Evolutionary conservation across 176 grass and related monocot species (phyloP), one percentile per base, ranked within the genome.

Genomic region (Phyllostachys edulis): DNA sequence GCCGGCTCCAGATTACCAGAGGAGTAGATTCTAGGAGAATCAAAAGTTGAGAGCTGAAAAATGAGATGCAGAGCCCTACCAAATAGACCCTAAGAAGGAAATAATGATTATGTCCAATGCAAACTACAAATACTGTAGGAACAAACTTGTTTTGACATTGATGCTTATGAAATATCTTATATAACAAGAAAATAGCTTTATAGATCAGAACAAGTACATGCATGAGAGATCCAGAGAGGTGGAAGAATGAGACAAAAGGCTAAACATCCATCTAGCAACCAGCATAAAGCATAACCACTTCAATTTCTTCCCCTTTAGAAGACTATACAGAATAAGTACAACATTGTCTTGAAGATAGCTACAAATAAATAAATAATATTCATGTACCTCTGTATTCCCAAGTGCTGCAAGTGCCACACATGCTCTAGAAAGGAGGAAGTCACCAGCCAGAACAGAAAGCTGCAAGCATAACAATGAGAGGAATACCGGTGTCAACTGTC

Each of bases 371-470:
- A 11, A 85, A 80, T 20, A 60, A 84, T 9, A 18, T 36, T 14
- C 11, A 84, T 71, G 23, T 92, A 97, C 94, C 91, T 94, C 96
- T 39, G 89, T 98, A 61, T 98, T 98, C 77, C 94, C 94, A 41
- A 98, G 87, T 67, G 93, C 91, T 62, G 96, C 96, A 67, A 98
- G 91, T 76, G 93, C 93, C 77, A 98, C 80, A 79, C 96, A 98
- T 83, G 96, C 96, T 85, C 91, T 95, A 70, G 96, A 96, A 50
- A 98, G 91, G 23, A 98, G 91, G 74, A 95, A 98, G 76, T 98
- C 93, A 77, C 96, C 96, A 37, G 96, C 96, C 72, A 98, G 52
- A 79, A 98, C 96, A 78, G 96, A 90, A 89, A 98, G 91, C 96
- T 98, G 81, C 89, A 96, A 63, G 27, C 8, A 73, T 51, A 80